Conservation (phyloP, 83 land plant species). For the Picea abies region DNA sequence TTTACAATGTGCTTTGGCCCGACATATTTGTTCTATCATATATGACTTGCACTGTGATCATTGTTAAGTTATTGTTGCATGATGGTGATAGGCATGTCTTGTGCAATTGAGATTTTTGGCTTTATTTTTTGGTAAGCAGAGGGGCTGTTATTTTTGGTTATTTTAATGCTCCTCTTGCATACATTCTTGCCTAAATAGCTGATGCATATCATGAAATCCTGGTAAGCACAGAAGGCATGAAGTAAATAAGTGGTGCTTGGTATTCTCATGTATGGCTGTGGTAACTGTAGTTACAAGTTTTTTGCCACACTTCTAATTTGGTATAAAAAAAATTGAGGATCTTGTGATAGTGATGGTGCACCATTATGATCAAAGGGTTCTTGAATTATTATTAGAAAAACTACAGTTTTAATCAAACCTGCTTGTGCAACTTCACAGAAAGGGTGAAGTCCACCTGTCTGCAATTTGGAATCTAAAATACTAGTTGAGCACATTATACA, state of each 20-base stretch:
- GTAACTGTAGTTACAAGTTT: constrained; percentile 93
- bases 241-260: constrained; percentile 89
- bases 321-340: constrained; percentile 33
- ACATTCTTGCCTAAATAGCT: constrained; percentile 73
- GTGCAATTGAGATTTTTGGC: constrained; percentile 90
- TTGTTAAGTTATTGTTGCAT: too few relatives aligned
- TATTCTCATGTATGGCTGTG: constrained; percentile 89
- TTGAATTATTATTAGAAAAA: too few relatives aligned
- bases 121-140: constrained; percentile 85
- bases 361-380: too few relatives aligned
- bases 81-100: constrained; percentile 17
- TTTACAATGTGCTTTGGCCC: too few relatives aligned
- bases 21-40: too few relatives aligned
- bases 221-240: constrained; percentile 45
- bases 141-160: constrained; percentile 99
- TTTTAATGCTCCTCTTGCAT: constrained; percentile 97
- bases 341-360: too few relatives aligned
- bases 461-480: too few relatives aligned
- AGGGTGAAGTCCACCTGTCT: too few relatives aligned
- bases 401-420: too few relatives aligned
- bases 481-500: too few relatives aligned
- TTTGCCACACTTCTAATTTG: constrained; percentile 98
- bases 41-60: too few relatives aligned
- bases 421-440: too few relatives aligned
- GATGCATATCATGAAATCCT: constrained; percentile 61